Conservation (phyloP, 805 yeast genomes). For the Phaffomyces antillensis region DNA sequence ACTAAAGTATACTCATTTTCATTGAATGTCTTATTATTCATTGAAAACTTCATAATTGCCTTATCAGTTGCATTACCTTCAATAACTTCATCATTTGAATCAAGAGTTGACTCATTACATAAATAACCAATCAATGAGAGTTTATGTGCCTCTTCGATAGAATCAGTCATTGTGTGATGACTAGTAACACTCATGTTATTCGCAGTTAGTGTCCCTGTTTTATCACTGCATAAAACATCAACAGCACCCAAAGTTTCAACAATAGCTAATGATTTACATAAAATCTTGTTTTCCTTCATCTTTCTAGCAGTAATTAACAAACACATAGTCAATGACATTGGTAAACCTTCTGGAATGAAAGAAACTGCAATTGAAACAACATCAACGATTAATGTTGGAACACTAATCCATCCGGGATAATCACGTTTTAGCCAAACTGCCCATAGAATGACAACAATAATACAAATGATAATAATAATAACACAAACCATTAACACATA, state of each 20-base stretch:
- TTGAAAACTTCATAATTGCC: constrained; percentile 31
- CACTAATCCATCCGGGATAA: constrained; percentile 36
- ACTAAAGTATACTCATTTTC: constrained; percentile 27
- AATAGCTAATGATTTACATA: constrained; percentile 38
- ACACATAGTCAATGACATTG: constrained; percentile 43
- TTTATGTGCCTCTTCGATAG: background rate
- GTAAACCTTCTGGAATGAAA: constrained; percentile 46
- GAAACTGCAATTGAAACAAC: constrained; percentile 41
- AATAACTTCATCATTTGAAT: constrained; percentile 11
- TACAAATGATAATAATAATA: constrained; percentile 24
- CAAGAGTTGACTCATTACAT: constrained; percentile 31
- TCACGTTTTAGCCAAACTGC: constrained; percentile 34
- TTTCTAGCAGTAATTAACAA: constrained; percentile 39
- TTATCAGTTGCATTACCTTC: constrained; percentile 45
- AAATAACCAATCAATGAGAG: constrained; percentile 22
- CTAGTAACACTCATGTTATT: constrained; percentile 39
- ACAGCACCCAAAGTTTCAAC: constrained; percentile 55
- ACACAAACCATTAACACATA: constrained; percentile 26
- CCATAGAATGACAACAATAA: constrained; percentile 33
- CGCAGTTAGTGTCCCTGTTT: constrained; percentile 42
- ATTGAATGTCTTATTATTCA: constrained; percentile 8
- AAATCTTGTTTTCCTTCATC: constrained; percentile 38
- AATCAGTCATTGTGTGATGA: constrained; percentile 7
- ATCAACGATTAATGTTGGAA: constrained; percentile 34
- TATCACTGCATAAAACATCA: constrained; percentile 37